phyloP scores from a whole-genome alignment of 2,329 filamentous ascomycete genomes.

The Nigrospora osmanthi region DNA sequence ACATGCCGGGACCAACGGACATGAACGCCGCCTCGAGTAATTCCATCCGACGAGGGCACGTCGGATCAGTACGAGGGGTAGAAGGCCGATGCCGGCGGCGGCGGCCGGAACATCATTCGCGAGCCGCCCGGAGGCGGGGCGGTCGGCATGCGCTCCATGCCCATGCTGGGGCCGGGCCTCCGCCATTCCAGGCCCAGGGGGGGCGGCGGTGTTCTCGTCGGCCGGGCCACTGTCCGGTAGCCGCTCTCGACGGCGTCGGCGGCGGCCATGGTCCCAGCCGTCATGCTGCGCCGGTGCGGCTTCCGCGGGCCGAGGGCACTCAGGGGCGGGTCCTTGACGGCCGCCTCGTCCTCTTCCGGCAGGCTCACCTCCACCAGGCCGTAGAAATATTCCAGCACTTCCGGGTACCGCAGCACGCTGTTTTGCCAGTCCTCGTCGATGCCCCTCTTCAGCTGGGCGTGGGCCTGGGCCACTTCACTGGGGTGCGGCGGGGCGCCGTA shows the following conservation, averaged over 20 bases:
- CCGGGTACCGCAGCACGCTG: constrained; percentile 68
- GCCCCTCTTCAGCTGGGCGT: constrained; percentile 60
- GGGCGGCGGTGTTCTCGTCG: constrained; percentile 29
- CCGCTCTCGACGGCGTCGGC: too few relatives aligned
- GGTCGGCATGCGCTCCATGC: constrained; percentile 16
- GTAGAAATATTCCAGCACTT: constrained; percentile 78
- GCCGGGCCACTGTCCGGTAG: constrained; percentile 2
- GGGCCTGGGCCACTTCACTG: constrained; percentile 54
- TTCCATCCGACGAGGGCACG: too few relatives aligned
- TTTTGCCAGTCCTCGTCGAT: constrained; percentile 75
- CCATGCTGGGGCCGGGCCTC: constrained; percentile 25
- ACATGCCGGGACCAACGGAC: too few relatives aligned
- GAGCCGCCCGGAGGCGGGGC: constrained; percentile 12
- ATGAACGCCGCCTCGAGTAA: too few relatives aligned
- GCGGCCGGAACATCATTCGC: constrained; percentile 1
- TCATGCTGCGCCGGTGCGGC: constrained; percentile 29
- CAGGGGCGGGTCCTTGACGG: constrained; percentile 53
- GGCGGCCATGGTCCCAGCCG: constrained; percentile 6
- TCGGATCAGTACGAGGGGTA: constrained; percentile 1
- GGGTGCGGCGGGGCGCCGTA: constrained; percentile 52
- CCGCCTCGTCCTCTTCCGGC: constrained; percentile 53
- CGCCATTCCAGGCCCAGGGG: constrained; percentile 26
- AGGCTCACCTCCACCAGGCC: constrained; percentile 59
- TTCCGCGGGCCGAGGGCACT: constrained; percentile 45
- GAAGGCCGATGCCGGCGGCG: constrained; percentile 4